These are phyloP conservation scores for Lichtheimia corymbifera DNA, from an alignment of 371 early-diverging fungal genomes.

Conservation along the genomic window DNA sequence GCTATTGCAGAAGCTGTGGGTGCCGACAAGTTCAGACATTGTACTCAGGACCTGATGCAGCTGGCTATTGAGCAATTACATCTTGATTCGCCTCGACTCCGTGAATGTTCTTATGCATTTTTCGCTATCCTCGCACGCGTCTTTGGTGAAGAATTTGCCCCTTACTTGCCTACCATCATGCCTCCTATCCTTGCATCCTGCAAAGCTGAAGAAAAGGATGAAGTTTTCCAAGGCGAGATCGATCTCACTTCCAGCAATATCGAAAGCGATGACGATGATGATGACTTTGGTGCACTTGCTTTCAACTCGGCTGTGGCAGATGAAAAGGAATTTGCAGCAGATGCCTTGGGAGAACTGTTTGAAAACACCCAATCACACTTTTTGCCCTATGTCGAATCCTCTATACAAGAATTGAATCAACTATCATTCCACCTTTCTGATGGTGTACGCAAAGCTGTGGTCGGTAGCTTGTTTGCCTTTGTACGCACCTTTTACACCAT, in stretches of 20 bases:
- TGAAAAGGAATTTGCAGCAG: slow-evolving; percentile 90
- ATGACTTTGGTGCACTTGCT: slow-evolving; percentile 58
- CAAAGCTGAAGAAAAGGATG: slow-evolving; percentile 68
- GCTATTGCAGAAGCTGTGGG: slow-evolving; percentile 89
- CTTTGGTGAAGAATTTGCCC: slow-evolving; percentile 81
- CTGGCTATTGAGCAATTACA: slow-evolving; percentile 80
- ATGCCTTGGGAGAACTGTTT: slow-evolving; percentile 86
- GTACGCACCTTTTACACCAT: slow-evolving; percentile 74
- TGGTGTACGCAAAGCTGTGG: slow-evolving; percentile 80
- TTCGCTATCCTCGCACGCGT: slow-evolving; percentile 83
- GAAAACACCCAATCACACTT: slow-evolving; percentile 73
- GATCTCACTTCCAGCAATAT: slow-evolving; percentile 42
- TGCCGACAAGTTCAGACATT: slow-evolving; percentile 77
- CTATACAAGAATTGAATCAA: slow-evolving; percentile 62
- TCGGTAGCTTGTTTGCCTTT: slow-evolving; percentile 72
- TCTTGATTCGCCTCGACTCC: slow-evolving; percentile 70
- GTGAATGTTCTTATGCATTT: slow-evolving; percentile 86
- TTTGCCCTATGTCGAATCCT: slow-evolving; percentile 81
- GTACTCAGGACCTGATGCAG: slow-evolving; percentile 70
- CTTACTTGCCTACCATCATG: slow-evolving; percentile 74
- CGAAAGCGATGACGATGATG: slow-evolving; percentile 54
- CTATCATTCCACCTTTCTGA: slow-evolving; percentile 76
- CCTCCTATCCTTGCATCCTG: slow-evolving; percentile 78
- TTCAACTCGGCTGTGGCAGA: slow-evolving; percentile 84
- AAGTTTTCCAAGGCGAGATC: slow-evolving; percentile 46